Evolutionary conservation across 2,329 filamentous ascomycete species (phyloP), one percentile per base, ranked within the genome.

Genomic region (Leptographium wingfieldii): DNA sequence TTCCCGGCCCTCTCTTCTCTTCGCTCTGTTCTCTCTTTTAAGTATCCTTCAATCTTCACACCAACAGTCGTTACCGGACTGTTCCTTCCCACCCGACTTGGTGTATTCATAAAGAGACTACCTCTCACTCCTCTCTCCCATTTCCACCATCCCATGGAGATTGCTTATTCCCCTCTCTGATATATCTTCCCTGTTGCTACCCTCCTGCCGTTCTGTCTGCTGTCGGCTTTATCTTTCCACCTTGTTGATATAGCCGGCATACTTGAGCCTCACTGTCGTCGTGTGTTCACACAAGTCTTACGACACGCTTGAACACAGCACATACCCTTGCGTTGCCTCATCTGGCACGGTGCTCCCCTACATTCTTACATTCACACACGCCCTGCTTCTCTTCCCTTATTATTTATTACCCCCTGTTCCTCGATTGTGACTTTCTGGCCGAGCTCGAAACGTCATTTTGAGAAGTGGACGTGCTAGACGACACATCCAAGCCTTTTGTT

Each of bases 101-200:
- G 49, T 60, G 60, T 3, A 60, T 62, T 62, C 60, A 64, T 62
- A 64, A 62, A 63, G 40, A 43, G 55, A 57, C 58, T 25, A 33
- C 56, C 9, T 60, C 59, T 43, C 61, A 38, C 59, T 22, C 35
- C 54, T 49, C 48, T 43, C 25, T 48, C 58, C 33, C 35, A 46
- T 38, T 33, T 59, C 55, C 48, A 16, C 53, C 38, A 35, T 27
- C 29, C 54, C 60, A 60, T 60, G 57, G 60, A 61, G 60, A 63
- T 60, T 16, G n/a, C 40, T 19, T 56, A 27, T 48, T 27, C 40
- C 27, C 29, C 38, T 43, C 53, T 31, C 53, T 31, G n/a, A n/a
- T n/a, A 35, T 57, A 16, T 49, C 25, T 38, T 58, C 49, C 35
- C 38, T 59, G 29, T n/a, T 58, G 52, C 22, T 38, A 35, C 6